Conservation (phyloP, 306 rosid genomes). For the Carpinus viminea region DNA sequence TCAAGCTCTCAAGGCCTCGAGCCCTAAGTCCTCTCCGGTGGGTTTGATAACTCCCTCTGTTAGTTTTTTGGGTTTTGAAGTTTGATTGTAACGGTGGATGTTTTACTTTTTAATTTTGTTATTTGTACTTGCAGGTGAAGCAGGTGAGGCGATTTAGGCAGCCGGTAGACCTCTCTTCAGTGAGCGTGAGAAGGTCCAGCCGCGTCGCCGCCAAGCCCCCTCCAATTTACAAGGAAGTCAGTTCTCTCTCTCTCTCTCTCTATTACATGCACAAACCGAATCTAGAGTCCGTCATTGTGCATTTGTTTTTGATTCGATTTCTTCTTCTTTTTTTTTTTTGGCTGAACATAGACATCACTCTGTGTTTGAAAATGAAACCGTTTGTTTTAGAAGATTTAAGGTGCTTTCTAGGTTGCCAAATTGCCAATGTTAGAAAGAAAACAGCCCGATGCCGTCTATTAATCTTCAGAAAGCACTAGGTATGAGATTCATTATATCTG, state of each 20-base stretch:
- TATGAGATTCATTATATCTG: neutral
- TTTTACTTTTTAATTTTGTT: neutral
- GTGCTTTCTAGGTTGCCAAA: neutral
- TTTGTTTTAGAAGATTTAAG: neutral
- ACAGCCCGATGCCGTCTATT: neutral
- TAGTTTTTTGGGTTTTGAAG: neutral
- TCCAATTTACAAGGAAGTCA: conserved; percentile 50
- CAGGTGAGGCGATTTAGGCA: conserved; percentile 33
- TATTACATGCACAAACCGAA: neutral
- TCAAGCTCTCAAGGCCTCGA: conserved; percentile 32
- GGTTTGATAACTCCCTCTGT: conserved; percentile 1
- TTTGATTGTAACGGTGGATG: neutral
- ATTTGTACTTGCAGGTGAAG: conserved; percentile 26
- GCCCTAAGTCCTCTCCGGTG: conserved; percentile 45
- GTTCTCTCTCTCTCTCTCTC: neutral
- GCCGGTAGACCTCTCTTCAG: conserved; percentile 22
- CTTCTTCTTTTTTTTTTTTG: no score
- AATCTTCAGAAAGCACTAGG: neutral
- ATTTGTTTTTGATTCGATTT: neutral
- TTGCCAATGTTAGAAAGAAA: neutral
- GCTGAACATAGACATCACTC: neutral
- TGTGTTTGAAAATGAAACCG: neutral
- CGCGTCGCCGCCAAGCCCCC: conserved; percentile 35
- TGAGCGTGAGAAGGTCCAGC: conserved; percentile 43
- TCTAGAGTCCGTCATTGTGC: neutral